phyloP scores from a whole-genome alignment of 768 basidiomycete genomes.

The Mycena crocata region DNA sequence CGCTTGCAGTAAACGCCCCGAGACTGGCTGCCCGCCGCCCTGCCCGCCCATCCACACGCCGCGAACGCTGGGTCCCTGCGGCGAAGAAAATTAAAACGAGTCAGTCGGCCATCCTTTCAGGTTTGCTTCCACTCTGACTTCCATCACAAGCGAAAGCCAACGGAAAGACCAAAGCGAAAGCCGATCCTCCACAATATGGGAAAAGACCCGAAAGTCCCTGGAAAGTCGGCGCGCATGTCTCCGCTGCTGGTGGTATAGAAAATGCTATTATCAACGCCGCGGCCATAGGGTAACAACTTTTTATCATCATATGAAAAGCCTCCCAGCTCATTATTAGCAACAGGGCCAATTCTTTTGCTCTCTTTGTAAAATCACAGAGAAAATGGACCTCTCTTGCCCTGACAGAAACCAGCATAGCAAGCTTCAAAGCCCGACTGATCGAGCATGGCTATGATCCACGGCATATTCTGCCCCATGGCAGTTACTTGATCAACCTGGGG shows the following conservation, averaged over 20 bases:
- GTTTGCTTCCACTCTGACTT: background rate
- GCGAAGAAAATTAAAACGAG: constrained; percentile 17
- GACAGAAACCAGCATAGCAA: constrained; percentile 58
- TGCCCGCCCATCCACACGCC: no score
- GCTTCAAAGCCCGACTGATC: constrained; percentile 72
- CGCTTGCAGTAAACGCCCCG: no score
- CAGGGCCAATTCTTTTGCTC: constrained; percentile 85
- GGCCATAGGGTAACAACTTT: constrained; percentile 63
- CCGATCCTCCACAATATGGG: background rate
- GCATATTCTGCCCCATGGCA: constrained; percentile 86
- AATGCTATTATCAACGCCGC: constrained; percentile 79
- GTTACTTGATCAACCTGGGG: constrained; percentile 87
- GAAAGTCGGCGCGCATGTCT: constrained; percentile 89
- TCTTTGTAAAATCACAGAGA: constrained; percentile 87
- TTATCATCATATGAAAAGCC: no score
- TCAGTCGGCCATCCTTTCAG: background rate
- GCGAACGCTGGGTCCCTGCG: no score
- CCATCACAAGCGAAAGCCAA: background rate
- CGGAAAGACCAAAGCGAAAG: constrained; percentile 11
- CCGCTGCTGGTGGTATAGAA: constrained; percentile 83
- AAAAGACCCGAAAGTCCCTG: constrained; percentile 54
- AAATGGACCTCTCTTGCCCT: constrained; percentile 81
- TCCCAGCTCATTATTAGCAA: background rate
- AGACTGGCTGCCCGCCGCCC: no score
- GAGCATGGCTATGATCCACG: constrained; percentile 69